phyloP scores from a whole-genome alignment of 345 rosid genomes.

The Microthlaspi erraticum region DNA sequence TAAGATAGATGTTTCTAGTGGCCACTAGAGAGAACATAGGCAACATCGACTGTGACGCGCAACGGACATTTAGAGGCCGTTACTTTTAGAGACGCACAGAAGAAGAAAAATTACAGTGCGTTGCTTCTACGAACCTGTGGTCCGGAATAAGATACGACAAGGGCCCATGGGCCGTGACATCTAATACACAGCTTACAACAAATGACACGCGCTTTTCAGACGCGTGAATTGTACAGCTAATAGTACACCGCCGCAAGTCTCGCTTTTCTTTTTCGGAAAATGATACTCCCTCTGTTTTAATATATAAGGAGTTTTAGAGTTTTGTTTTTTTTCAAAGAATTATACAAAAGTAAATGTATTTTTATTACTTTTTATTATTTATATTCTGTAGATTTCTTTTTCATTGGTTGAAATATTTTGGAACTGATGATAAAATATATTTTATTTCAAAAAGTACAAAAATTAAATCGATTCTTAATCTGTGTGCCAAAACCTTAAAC shows the following conservation, averaged over 20 bases:
- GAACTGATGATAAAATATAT: too few species aligned
- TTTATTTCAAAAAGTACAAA: too few species aligned
- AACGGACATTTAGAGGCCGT: background rate
- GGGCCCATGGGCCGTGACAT: conserved; percentile 36
- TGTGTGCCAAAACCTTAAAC: too few species aligned
- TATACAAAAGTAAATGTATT: too few species aligned
- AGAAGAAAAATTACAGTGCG: background rate
- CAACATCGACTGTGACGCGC: conserved; percentile 15
- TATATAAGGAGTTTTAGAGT: too few species aligned
- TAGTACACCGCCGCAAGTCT: conserved; percentile 25
- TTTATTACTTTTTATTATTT: too few species aligned
- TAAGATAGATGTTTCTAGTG: conserved; percentile 4
- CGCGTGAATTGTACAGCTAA: background rate
- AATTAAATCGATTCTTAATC: too few species aligned
- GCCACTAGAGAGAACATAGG: background rate
- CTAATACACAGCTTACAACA: conserved; percentile 4
- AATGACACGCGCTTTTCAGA: conserved; percentile 25
- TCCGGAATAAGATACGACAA: conserved; percentile 30
- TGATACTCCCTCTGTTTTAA: too few species aligned
- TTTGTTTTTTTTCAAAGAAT: too few species aligned
- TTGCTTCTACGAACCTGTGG: conserved; percentile 40
- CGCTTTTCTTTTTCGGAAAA: background rate
- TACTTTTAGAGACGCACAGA: background rate
- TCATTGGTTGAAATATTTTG: too few species aligned
- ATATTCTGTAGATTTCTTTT: too few species aligned